Evolutionary conservation across 306 rosid genomes (phyloP).

Genomic region (Begonia masoniana): DNA sequence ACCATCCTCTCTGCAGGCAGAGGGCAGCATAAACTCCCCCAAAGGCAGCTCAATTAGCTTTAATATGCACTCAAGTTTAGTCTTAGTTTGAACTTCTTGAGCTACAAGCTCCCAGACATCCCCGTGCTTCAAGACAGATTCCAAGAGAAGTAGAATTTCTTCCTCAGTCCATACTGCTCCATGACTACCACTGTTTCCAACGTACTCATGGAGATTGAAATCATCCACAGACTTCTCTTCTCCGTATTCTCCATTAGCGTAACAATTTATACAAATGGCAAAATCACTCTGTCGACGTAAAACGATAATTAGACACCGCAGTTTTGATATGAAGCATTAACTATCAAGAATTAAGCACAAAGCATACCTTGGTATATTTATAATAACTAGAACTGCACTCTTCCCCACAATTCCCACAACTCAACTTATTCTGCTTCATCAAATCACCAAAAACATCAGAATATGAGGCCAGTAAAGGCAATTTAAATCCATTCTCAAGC

Average conservation of each 20-base stretch:
- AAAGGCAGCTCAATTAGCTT: constrained; percentile 82
- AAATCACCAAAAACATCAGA: constrained; percentile 48
- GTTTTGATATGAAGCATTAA: not conserved
- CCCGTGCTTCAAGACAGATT: constrained; percentile 87
- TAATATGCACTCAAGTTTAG: constrained; percentile 64
- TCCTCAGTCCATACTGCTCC: constrained; percentile 73
- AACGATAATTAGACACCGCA: not conserved
- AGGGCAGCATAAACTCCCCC: constrained; percentile 59
- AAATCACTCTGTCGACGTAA: constrained; percentile 46
- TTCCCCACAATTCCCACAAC: constrained; percentile 51
- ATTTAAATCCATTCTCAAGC: constrained; percentile 19
- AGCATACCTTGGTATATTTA: constrained; percentile 39
- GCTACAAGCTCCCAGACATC: constrained; percentile 94
- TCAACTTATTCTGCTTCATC: constrained; percentile 25
- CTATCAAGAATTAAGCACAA: not conserved
- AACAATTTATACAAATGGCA: constrained; percentile 50
- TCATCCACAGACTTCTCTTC: constrained; percentile 56
- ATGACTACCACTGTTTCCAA: constrained; percentile 21
- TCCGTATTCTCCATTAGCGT: constrained; percentile 50
- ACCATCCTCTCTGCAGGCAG: constrained; percentile 28
- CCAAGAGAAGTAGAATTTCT: constrained; percentile 78
- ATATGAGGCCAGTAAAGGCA: constrained; percentile 60
- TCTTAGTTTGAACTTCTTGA: constrained; percentile 61
- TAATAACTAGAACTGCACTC: constrained; percentile 48
- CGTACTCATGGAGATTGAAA: constrained; percentile 30